These are phyloP conservation scores for Fusarium sp. DNA, from an alignment of 2,329 filamentous ascomycete genomes.

Conservation along the genomic window DNA sequence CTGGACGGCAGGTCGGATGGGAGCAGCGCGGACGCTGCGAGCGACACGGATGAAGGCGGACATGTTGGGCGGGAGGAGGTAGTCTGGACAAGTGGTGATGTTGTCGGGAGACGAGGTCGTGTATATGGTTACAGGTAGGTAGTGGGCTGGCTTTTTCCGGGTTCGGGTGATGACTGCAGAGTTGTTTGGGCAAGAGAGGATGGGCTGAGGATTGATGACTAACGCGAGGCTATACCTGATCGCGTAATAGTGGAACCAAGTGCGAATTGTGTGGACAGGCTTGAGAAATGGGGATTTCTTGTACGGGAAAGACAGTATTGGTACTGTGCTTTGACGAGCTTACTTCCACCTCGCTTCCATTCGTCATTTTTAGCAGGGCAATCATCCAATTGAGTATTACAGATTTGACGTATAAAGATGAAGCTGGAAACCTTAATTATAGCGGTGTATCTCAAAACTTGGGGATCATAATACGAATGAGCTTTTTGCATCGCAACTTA, in stretches of 20 bases:
- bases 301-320: slow-evolving; percentile 35
- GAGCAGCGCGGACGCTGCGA: slow-evolving; percentile 76
- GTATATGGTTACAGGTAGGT: slow-evolving; percentile 33
- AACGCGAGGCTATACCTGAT: slow-evolving; percentile 49
- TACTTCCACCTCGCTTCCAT: slow-evolving; percentile 44
- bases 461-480: not conserved
- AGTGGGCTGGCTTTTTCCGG: slow-evolving; percentile 45
- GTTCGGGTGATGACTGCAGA: slow-evolving; percentile 51
- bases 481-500: not conserved
- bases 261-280: slow-evolving; percentile 46
- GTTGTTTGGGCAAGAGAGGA: slow-evolving; percentile 49
- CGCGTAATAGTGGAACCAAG: slow-evolving; percentile 38
- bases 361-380: slow-evolving; percentile 34
- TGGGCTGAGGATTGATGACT: slow-evolving; percentile 53
- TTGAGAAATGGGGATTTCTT: not conserved
- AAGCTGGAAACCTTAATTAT: not conserved
- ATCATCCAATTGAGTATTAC: slow-evolving; percentile 5
- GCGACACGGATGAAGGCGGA: slow-evolving; percentile 77
- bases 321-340: slow-evolving; percentile 41
- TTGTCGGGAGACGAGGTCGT: slow-evolving; percentile 29
- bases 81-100: slow-evolving; percentile 44
- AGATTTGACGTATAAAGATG: not conserved
- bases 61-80: slow-evolving; percentile 64
- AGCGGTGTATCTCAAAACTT: not conserved
- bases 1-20: slow-evolving; percentile 67